phyloP scores from a whole-genome alignment of 2,329 filamentous ascomycete species.

The Apiospora hydei region DNA sequence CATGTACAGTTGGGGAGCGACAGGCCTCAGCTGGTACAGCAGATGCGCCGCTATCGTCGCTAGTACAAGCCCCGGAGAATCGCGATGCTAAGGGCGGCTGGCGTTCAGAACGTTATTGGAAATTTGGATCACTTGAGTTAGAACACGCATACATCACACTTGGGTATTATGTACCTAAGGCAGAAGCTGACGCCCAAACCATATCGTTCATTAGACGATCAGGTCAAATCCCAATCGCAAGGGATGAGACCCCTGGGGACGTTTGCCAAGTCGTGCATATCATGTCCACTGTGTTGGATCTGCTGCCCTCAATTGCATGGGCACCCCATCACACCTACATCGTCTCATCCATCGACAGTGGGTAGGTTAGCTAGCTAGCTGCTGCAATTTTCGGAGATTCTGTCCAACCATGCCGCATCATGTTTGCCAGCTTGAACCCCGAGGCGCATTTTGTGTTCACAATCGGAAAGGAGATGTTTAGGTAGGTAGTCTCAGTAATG shows the following conservation, averaged over 20 bases:
- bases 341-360: slow-evolving; percentile 5
- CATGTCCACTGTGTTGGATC: neutral
- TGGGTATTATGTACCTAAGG: neutral
- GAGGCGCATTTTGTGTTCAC: neutral
- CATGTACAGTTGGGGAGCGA: neutral
- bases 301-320: neutral
- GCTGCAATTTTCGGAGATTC: neutral
- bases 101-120: neutral
- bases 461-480: neutral
- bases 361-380: neutral
- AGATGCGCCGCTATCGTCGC: neutral
- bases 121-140: neutral
- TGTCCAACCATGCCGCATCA: neutral
- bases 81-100: neutral
- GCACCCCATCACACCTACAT: neutral
- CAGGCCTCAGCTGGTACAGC: slow-evolving; percentile 3
- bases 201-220: neutral
- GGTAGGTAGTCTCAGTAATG: neutral
- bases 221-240: neutral
- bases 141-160: neutral
- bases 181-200: neutral
- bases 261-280: neutral
- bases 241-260: neutral
- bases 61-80: slow-evolving; percentile 9
- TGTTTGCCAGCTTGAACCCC: neutral